Percentiles rank a stretch among this genome's conserved stretches.
Evolutionary conservation across 768 basidiomycete genomes (phyloP).

Genomic region (Suillus discolor): DNA sequence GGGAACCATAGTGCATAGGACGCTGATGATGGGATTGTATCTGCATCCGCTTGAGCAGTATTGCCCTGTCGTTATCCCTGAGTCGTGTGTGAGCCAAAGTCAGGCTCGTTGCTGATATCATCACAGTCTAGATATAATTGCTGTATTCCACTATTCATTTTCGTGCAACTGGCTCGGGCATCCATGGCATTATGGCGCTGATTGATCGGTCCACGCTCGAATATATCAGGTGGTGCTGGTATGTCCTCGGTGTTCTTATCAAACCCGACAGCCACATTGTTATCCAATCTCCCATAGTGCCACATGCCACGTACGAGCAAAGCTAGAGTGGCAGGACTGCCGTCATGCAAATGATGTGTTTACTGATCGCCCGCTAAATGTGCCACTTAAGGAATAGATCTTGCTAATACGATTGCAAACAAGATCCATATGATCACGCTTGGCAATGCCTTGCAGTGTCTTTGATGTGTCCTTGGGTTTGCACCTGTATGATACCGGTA

Average conservation of each 20-base stretch:
- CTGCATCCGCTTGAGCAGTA: constrained; percentile 18
- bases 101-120: not conserved
- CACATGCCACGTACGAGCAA: not conserved
- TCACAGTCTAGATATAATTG: not conserved
- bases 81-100: not conserved
- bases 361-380: not conserved
- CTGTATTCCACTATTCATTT: not conserved
- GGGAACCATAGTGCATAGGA: constrained; percentile 21
- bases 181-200: not conserved
- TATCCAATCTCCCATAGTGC: not conserved
- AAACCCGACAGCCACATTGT: not conserved
- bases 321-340: not conserved
- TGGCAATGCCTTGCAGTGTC: not conserved
- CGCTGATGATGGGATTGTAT: constrained; percentile 18
- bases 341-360: not conserved
- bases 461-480: not conserved
- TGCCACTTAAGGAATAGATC: not conserved
- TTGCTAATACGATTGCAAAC: not conserved
- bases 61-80: not conserved
- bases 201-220: not conserved
- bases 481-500: not conserved
- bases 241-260: not conserved
- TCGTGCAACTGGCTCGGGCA: not conserved
- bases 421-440: not conserved
- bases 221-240: not conserved